A percentile compares a stretch with the other conserved stretches of the same genome.
Conservation (phyloP, 805 yeast genomes). For the Candida maesae region DNA sequence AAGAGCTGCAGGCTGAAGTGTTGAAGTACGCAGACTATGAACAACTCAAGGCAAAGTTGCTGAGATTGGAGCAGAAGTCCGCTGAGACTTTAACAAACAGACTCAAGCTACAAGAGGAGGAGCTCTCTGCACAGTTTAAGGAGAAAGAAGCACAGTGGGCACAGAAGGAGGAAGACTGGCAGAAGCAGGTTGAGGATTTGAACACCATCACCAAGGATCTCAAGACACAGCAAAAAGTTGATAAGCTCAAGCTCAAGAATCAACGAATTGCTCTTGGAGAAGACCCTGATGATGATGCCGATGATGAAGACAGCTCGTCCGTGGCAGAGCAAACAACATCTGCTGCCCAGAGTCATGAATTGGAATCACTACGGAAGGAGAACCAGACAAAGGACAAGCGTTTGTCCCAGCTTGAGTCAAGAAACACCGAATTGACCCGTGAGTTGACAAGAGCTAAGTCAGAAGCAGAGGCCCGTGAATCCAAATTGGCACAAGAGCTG, state of each 20-base stretch:
- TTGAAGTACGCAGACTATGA: constrained; percentile 75
- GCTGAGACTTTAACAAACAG: constrained; percentile 51
- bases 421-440: constrained; percentile 71
- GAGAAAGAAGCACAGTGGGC: constrained; percentile 73
- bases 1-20: constrained; percentile 51
- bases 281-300: constrained; percentile 26
- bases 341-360: no score
- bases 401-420: constrained; percentile 63
- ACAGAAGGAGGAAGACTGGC: constrained; percentile 48
- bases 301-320: no score
- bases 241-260: constrained; percentile 39
- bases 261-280: constrained; percentile 42
- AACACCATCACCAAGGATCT: constrained; percentile 59
- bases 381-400: constrained; percentile 67
- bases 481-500: constrained; percentile 37
- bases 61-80: constrained; percentile 56
- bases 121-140: constrained; percentile 59
- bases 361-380: constrained; percentile 70
- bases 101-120: constrained; percentile 69
- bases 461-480: constrained; percentile 40
- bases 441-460: constrained; percentile 53
- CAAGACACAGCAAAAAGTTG: constrained; percentile 41
- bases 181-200: constrained; percentile 47
- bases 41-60: constrained; percentile 57
- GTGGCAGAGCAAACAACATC: no score